Evolutionary conservation across 2,329 filamentous ascomycete species (phyloP), one percentile per base, ranked within the genome.

Genomic region (Cadophora luteo-olivacea): DNA sequence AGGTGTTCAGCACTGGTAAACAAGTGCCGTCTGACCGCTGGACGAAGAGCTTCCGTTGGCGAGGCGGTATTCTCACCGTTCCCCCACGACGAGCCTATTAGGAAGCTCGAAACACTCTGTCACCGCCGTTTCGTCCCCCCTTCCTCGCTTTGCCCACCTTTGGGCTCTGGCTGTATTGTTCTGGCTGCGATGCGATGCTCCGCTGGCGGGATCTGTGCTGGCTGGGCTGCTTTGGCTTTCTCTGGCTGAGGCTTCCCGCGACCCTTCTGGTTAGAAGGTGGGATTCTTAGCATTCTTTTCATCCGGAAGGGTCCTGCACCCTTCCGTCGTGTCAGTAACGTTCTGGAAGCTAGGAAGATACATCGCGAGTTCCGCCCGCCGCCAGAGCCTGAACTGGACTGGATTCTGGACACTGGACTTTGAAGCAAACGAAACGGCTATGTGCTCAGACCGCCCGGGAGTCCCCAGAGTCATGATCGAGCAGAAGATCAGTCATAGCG

Each of bases 21-120:
- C 24, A 11, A 29, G 22, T 29, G 19, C 41, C 45, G 60, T 62
- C 60, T 62, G 60, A 62, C 60, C 60, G 60, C 60, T 51, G 38
- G 41, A 62, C 41, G 29, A 22, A 49, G 45, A 49, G 22, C 38
- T 22, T 62, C 45, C 60, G 60, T 49, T 49, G 19, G 38, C 60
- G 29, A 51, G 60, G 38, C 38, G 45, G 29, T 49, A 62, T 48
- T 51, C 60, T 32, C 45, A 51, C 41, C 60, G 38, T 48, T 25
- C 38, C 58, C 60, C 60, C 60, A 62, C 60, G 60, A 49, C 11
- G 16, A 62, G 60, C 60, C 60, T 62, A 62, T 62, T 16, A 38
- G 60, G 19, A n/a, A 12, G 24, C 41, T 41, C 24, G 24, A 22
- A 12, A 2, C 6, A 38, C 19, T 32, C 60, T 62, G 60, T 62